phyloP scores from a whole-genome alignment of 169 alveolate species.

The Plasmodium inui region DNA sequence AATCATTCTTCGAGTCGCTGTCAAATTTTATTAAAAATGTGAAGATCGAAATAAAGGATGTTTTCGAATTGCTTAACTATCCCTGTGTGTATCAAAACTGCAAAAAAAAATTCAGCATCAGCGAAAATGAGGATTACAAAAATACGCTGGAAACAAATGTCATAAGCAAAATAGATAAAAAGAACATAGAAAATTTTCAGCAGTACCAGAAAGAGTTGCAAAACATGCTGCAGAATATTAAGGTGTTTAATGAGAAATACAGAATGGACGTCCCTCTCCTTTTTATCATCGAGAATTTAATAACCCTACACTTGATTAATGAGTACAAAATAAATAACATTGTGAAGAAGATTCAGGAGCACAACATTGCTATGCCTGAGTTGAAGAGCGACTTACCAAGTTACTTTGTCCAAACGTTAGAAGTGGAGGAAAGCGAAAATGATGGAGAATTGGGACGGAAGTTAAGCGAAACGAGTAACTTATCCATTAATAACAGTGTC shows the following conservation, averaged over 20 bases:
- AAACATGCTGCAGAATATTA: constrained; percentile 42
- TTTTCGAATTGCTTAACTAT: constrained; percentile 70
- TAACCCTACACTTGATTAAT: constrained; percentile 58
- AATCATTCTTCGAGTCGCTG: constrained; percentile 66
- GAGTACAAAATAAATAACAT: constrained; percentile 65
- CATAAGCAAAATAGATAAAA: constrained; percentile 67
- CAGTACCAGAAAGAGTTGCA: constrained; percentile 49
- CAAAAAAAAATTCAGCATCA: constrained; percentile 58
- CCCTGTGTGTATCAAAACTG: constrained; percentile 76
- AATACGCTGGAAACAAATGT: constrained; percentile 26
- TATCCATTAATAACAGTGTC: constrained; percentile 35
- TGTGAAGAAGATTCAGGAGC: constrained; percentile 63
- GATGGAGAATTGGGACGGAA: not conserved
- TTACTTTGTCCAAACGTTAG: constrained; percentile 36
- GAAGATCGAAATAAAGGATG: constrained; percentile 69
- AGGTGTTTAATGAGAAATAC: constrained; percentile 39
- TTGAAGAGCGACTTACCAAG: constrained; percentile 61
- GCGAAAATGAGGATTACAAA: constrained; percentile 58
- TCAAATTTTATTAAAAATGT: constrained; percentile 71
- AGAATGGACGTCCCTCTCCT: constrained; percentile 66
- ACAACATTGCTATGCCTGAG: constrained; percentile 71
- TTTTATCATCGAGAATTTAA: constrained; percentile 48
- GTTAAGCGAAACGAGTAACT: constrained; percentile 32
- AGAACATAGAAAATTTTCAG: constrained; percentile 57
- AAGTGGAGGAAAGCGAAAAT: constrained; percentile 46